Evolutionary conservation across 176 grass and related monocot genomes (phyloP).

Genomic region (Carex pumila): DNA sequence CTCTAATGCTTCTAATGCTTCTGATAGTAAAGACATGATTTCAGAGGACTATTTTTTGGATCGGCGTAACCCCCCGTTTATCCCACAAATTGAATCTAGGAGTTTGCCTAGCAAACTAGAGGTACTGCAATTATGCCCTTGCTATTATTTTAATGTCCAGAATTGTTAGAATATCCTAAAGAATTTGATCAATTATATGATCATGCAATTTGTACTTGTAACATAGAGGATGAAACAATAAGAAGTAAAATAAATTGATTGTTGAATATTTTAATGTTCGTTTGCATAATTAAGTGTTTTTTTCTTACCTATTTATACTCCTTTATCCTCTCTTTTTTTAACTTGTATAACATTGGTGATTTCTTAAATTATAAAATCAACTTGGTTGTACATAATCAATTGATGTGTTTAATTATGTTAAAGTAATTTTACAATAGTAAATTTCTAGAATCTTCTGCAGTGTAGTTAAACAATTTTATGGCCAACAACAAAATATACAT

Average conservation of each 20-base stretch:
- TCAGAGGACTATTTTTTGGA: no score
- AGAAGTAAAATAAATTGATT: neutral
- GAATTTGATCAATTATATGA: neutral
- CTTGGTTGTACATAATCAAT: neutral
- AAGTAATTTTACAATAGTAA: neutral
- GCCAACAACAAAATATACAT: neutral
- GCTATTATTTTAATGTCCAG: neutral
- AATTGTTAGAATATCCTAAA: no score
- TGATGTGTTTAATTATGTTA: neutral
- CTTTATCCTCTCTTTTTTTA: neutral
- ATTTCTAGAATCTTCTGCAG: neutral
- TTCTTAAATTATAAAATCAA: neutral
- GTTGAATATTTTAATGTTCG: neutral
- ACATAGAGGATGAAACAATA: neutral
- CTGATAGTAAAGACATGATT: neutral
- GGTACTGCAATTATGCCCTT: neutral
- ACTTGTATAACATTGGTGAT: neutral
- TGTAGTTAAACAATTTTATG: neutral
- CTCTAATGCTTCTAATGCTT: neutral
- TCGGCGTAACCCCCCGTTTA: neutral
- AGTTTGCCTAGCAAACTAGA: neutral
- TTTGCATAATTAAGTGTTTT: neutral
- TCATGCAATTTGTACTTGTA: neutral
- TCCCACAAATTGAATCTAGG: neutral
- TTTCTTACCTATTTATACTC: neutral